phyloP scores from a whole-genome alignment of 2,329 filamentous ascomycete genomes.

The Penicillium sp. region DNA sequence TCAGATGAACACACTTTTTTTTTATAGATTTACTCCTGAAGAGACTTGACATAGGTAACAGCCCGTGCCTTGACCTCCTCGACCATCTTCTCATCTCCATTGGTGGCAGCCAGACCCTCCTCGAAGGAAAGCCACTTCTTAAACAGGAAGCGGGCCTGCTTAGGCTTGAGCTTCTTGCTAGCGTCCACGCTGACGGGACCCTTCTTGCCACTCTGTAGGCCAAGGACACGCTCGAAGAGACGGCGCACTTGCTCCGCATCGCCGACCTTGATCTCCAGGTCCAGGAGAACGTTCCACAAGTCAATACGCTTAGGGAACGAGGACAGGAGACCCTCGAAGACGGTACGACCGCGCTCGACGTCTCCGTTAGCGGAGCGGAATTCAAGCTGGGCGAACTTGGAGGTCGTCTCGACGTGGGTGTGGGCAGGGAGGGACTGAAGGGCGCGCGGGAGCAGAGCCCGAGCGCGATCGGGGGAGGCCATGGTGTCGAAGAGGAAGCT shows the following conservation, averaged over 20 bases:
- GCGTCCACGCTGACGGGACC: constrained; percentile 30
- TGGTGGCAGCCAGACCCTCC: constrained; percentile 51
- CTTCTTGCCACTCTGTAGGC: constrained; percentile 44
- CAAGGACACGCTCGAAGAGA: constrained; percentile 74
- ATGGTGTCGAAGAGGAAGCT: constrained; percentile 80
- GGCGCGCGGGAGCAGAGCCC: constrained; percentile 76
- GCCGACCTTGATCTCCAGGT: constrained; percentile 69
- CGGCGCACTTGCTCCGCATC: constrained; percentile 66
- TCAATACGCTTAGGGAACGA: constrained; percentile 87
- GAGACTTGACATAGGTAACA: constrained; percentile 62
- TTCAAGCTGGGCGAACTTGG: constrained; percentile 87
- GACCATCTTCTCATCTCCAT: constrained; percentile 65
- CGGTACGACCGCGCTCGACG: constrained; percentile 85
- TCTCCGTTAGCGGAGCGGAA: constrained; percentile 81
- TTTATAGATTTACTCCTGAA: constrained; percentile 31
- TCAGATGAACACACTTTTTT: constrained; percentile 16
- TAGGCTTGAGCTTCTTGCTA: constrained; percentile 70
- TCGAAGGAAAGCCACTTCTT: constrained; percentile 91
- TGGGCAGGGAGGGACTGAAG: constrained; percentile 73
- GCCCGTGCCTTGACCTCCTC: constrained; percentile 70
- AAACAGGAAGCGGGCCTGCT: constrained; percentile 83
- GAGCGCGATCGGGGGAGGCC: constrained; percentile 68
- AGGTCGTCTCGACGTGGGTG: constrained; percentile 71
- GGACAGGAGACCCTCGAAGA: constrained; percentile 83
- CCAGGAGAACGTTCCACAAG: constrained; percentile 87